Percentiles rank a stretch among this genome's conserved stretches.
Evolutionary conservation across 1,139 yeast genomes (phyloP).

Genomic region (Geotrichum europaeum): DNA sequence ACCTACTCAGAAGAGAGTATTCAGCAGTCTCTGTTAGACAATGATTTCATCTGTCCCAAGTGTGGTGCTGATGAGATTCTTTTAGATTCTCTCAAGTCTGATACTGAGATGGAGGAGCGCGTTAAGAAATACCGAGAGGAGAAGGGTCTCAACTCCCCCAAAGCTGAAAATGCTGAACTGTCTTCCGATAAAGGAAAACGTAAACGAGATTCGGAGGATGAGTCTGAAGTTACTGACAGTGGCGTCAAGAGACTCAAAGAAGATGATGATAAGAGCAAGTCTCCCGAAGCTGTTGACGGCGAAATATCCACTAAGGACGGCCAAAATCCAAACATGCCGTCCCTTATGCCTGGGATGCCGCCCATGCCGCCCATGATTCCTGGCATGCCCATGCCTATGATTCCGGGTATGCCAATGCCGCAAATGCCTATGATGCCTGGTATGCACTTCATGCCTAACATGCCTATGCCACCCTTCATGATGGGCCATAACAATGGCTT

Average conservation of each 20-base stretch:
- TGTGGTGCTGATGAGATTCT: slow-evolving; percentile 70
- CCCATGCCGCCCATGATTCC: slow-evolving; percentile 22
- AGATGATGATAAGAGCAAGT: slow-evolving; percentile 2
- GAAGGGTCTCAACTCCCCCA: slow-evolving; percentile 30
- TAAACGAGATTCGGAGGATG: slow-evolving; percentile 19
- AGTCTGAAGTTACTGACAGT: slow-evolving; percentile 12
- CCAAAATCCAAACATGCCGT: neutral
- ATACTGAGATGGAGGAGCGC: slow-evolving; percentile 51
- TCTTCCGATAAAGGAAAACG: slow-evolving; percentile 15
- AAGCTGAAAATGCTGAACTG: neutral
- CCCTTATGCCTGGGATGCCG: slow-evolving; percentile 15
- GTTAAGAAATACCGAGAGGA: slow-evolving; percentile 48
- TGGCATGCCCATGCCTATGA: slow-evolving; percentile 22
- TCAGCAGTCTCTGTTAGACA: slow-evolving; percentile 69
- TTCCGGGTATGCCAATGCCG: slow-evolving; percentile 21
- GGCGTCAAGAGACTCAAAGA: slow-evolving; percentile 11
- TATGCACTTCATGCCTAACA: slow-evolving; percentile 22
- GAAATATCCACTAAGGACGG: slow-evolving; percentile 12
- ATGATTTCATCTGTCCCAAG: slow-evolving; percentile 86
- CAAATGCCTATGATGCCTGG: slow-evolving; percentile 24
- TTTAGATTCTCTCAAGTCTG: slow-evolving; percentile 63
- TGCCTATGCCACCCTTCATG: slow-evolving; percentile 16
- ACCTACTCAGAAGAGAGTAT: slow-evolving; percentile 55
- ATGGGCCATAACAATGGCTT: slow-evolving; percentile 3
- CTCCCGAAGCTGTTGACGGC: slow-evolving; percentile 12